Conservation (phyloP, 2,329 filamentous ascomycete genomes). For the Penicillium palitans region DNA sequence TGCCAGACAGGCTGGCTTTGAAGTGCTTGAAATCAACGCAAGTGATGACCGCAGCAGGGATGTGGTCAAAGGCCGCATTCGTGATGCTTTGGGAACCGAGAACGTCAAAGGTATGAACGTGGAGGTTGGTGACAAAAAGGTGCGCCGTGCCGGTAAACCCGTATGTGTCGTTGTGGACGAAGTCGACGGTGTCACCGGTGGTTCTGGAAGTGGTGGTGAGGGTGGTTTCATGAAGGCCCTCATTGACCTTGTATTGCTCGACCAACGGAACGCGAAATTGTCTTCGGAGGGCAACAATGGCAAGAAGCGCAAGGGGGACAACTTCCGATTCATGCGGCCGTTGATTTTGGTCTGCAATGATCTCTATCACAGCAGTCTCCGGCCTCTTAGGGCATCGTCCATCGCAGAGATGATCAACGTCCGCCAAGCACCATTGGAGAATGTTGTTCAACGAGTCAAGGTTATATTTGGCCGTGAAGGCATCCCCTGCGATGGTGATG, state of each 20-base stretch:
- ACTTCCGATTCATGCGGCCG: slow-evolving; percentile 82
- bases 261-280: slow-evolving; percentile 72
- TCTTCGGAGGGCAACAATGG: slow-evolving; percentile 27
- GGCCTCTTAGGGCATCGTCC: slow-evolving; percentile 79
- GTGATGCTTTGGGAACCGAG: slow-evolving; percentile 89
- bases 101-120: slow-evolving; percentile 71
- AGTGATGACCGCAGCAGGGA: slow-evolving; percentile 89
- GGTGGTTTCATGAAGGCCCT: slow-evolving; percentile 94
- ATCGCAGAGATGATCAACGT: slow-evolving; percentile 90
- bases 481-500: slow-evolving; percentile 84
- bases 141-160: slow-evolving; percentile 74
- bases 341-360: slow-evolving; percentile 97
- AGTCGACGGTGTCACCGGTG: slow-evolving; percentile 88
- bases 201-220: slow-evolving; percentile 74
- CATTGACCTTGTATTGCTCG: slow-evolving; percentile 82
- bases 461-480: slow-evolving; percentile 84
- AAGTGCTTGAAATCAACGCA: slow-evolving; percentile 95
- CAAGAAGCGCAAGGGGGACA: slow-evolving; percentile 70
- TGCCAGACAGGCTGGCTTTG: slow-evolving; percentile 91
- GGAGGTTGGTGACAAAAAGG: slow-evolving; percentile 50
- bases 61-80: slow-evolving; percentile 87
- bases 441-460: slow-evolving; percentile 79
- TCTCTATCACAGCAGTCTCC: slow-evolving; percentile 85
- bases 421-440: slow-evolving; percentile 82
- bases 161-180: slow-evolving; percentile 95